Conservation (phyloP, 768 basidiomycete genomes). For the Collybia nuda region DNA sequence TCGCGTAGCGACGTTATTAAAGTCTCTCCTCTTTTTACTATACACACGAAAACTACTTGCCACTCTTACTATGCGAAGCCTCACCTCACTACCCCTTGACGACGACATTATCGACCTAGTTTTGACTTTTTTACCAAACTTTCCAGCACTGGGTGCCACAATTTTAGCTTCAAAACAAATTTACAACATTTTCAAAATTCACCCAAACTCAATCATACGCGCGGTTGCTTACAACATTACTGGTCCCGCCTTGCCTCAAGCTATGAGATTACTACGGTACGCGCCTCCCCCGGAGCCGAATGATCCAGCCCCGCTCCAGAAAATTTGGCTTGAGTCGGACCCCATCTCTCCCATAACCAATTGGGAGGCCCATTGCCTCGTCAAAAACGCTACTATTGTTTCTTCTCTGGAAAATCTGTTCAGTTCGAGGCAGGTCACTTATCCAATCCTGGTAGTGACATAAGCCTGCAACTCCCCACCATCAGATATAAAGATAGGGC, state of each 20-base stretch:
- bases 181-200: constrained; percentile 17
- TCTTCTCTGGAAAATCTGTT: constrained; percentile 18
- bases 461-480: neutral
- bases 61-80: neutral
- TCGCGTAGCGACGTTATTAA: neutral
- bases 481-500: constrained; percentile 21
- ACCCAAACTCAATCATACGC: constrained; percentile 19
- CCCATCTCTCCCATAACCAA: constrained; percentile 7
- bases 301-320: neutral
- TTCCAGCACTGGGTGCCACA: constrained; percentile 14
- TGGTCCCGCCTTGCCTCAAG: constrained; percentile 23
- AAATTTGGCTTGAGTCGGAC: constrained; percentile 1
- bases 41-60: neutral
- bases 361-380: neutral
- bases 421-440: constrained; percentile 18
- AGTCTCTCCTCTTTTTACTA: neutral
- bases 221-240: constrained; percentile 23
- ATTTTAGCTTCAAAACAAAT: constrained; percentile 20
- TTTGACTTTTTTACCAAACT: constrained; percentile 18
- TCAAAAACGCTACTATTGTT: constrained; percentile 5
- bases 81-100: constrained; percentile 14
- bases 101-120: constrained; percentile 24
- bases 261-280: constrained; percentile 16
- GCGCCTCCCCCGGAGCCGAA: neutral
- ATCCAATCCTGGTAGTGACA: neutral